phyloP scores from a whole-genome alignment of 2,329 filamentous ascomycete species.

The Calonectria fujianensis region DNA sequence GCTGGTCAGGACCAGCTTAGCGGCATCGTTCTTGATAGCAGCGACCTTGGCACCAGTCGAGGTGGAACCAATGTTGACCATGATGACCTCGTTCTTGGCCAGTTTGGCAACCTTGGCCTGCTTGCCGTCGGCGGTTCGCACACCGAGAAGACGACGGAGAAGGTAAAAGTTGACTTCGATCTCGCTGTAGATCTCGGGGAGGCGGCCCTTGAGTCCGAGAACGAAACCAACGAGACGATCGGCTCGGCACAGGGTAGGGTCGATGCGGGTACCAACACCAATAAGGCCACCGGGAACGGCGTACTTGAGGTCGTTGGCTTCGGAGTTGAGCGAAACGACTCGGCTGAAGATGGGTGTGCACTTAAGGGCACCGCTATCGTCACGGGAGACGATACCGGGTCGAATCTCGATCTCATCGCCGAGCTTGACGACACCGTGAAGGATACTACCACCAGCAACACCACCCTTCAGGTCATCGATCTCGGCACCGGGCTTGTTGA shows the following conservation, averaged over 20 bases:
- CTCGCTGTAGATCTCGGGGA: slow-evolving; percentile 98
- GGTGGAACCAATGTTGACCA: slow-evolving; percentile 99
- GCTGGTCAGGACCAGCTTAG: slow-evolving; percentile 93
- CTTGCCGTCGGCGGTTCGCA: slow-evolving; percentile 98
- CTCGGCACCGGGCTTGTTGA: slow-evolving; percentile 99
- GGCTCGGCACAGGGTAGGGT: slow-evolving; percentile 97
- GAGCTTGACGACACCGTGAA: slow-evolving; percentile 97
- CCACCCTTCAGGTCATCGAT: slow-evolving; percentile 99
- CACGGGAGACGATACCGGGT: slow-evolving; percentile 97
- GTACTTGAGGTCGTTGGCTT: slow-evolving; percentile 98
- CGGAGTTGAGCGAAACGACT: slow-evolving; percentile 95
- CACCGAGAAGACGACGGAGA: slow-evolving; percentile 93
- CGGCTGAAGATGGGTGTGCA: slow-evolving; percentile 98
- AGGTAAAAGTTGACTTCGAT: slow-evolving; percentile 99
- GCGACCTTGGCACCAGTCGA: slow-evolving; percentile 98
- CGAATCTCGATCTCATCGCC: slow-evolving; percentile 99
- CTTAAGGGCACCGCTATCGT: slow-evolving; percentile 93
- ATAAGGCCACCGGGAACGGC: slow-evolving; percentile 98
- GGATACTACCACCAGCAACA: slow-evolving; percentile 96
- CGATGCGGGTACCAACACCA: slow-evolving; percentile 97
- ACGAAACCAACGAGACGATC: slow-evolving; percentile 99
- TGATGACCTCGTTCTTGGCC: slow-evolving; percentile 98
- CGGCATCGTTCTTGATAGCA: slow-evolving; percentile 97
- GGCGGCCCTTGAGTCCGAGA: slow-evolving; percentile 92
- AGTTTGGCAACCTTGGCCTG: slow-evolving; percentile 99